Base-by-base conservation (phyloP, 2,329 filamentous ascomycete species). In the Pseudocercospora macadamiae region DNA sequence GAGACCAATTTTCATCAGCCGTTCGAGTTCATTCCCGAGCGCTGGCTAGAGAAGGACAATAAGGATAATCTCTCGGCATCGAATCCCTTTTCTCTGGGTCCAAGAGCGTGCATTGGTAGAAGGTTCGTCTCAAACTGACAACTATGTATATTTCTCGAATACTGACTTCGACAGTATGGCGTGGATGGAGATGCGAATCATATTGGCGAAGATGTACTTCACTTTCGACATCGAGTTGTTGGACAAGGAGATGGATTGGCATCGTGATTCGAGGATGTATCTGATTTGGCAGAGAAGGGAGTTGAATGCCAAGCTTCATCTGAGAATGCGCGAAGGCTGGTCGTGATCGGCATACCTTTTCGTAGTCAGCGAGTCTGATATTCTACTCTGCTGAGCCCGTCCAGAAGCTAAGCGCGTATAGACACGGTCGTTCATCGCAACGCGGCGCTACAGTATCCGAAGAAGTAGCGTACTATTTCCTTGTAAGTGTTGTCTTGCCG, bases 21-120 rank as follows among this genome's bases (percentile, higher is more conserved):
- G 5, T 57, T 63, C 18, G 55, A 57, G 12, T 71, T 68, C 51
- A 62, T 66, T 18, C 70, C 70, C 3, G 70, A 73, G 52, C 61
- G 70, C n/a, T 73, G 70, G 70, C 57, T 72, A 14, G 19, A 42
- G 14, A 26, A 44, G 23, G 25, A 42, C 14, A 16, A 7, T 8
- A 18, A 32, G 5, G 51, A 54, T 18, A 45, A 44, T 7, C 18
- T 42, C 9, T 14, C n/a, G 28, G 51, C 51, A 3, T 54, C 39
- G 12, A 36, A 54, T 23, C 34, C 34, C 12, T 54, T 54, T 25
- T 14, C 45, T 18, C 18, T 30, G 16, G 51, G 51, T 6, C 34
- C 51, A 16, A 25, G 51, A 21, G 51, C 32, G 8, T 54, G 51
- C 26, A 28, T 54, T 14, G 51, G 51, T 12, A 30, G 39, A 37